A percentile compares a stretch with the other conserved stretches of the same genome.
Conservation (phyloP, 345 rosid genomes). For the Brassica rapa region DNA sequence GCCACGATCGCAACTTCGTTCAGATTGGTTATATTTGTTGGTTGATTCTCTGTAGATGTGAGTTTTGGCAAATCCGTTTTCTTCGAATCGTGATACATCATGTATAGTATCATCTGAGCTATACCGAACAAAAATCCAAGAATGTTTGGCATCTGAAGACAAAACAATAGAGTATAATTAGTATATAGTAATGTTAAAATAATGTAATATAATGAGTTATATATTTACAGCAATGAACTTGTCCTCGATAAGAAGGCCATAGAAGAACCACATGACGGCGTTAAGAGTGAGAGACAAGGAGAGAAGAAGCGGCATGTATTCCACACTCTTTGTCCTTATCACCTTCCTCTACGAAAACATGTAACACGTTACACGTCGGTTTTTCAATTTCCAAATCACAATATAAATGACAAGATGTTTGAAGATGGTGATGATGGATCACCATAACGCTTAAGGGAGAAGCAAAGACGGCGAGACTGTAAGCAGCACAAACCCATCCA, state of each 20-base stretch:
- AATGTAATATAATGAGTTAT: conserved; percentile 35
- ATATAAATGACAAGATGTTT: conserved; percentile 9
- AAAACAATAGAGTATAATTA: not conserved
- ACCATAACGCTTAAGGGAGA: conserved; percentile 88
- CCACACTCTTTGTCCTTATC: conserved; percentile 77
- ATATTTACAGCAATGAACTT: conserved; percentile 62
- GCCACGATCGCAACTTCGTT: conserved; percentile 29
- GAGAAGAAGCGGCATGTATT: conserved; percentile 78
- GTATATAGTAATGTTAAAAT: not conserved
- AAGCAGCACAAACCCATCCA: conserved; percentile 81
- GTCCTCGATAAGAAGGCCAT: conserved; percentile 71
- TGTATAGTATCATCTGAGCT: conserved; percentile 72
- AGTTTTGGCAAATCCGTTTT: conserved; percentile 25
- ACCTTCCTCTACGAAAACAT: conserved; percentile 60
- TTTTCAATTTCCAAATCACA: not conserved
- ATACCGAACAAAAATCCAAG: conserved; percentile 49
- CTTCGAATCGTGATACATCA: conserved; percentile 50
- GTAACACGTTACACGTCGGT: conserved; percentile 2
- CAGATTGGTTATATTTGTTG: not conserved
- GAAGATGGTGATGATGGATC: not conserved
- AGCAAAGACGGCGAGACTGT: conserved; percentile 64
- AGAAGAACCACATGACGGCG: conserved; percentile 85
- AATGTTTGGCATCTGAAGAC: conserved; percentile 28
- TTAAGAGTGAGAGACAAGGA: conserved; percentile 73
- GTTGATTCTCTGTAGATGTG: conserved; percentile 14